Evolutionary conservation across 2,329 filamentous ascomycete genomes (phyloP).

Genomic region (Ophiostoma fasciatum): DNA sequence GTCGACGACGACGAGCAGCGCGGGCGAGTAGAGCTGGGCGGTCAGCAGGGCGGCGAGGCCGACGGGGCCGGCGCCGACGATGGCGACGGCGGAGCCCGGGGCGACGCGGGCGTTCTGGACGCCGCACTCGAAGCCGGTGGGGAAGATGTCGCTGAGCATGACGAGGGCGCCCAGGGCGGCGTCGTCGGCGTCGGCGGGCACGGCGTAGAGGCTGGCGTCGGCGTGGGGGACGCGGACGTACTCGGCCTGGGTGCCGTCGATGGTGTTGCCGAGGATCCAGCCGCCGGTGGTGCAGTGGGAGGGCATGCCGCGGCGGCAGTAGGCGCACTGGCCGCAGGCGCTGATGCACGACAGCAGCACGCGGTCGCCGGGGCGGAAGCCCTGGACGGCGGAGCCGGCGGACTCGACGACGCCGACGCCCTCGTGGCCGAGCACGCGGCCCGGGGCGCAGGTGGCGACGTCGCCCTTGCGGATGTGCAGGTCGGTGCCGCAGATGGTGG

Average conservation of each 20-base stretch:
- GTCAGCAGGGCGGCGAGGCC: constrained; percentile 40
- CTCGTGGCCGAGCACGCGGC: constrained; percentile 36
- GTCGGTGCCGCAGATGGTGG: constrained; percentile 39
- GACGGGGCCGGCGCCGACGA: constrained; percentile 41
- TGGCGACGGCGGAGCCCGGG: constrained; percentile 35
- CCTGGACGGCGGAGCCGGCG: constrained; percentile 28
- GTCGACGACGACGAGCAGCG: constrained; percentile 36
- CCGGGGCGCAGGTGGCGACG: constrained; percentile 30
- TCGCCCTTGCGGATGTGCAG: constrained; percentile 40
- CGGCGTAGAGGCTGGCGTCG: constrained; percentile 28
- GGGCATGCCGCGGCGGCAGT: constrained; percentile 34
- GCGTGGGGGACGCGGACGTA: constrained; percentile 38
- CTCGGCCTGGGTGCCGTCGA: constrained; percentile 42
- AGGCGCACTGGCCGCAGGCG: constrained; percentile 34
- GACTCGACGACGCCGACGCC: constrained; percentile 34
- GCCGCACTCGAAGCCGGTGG: constrained; percentile 40
- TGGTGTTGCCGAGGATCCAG: constrained; percentile 37
- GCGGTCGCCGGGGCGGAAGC: constrained; percentile 31
- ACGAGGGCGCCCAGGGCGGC: constrained; percentile 24
- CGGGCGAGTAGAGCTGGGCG: constrained; percentile 37
- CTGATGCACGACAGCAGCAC: constrained; percentile 38
- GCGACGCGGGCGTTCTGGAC: constrained; percentile 34
- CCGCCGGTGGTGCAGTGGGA: constrained; percentile 38
- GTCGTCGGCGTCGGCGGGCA: constrained; percentile 25
- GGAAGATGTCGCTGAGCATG: constrained; percentile 39